These are phyloP conservation scores for Solanum chaucha DNA, from an alignment of 257 asterid species.

Conservation along the genomic window DNA sequence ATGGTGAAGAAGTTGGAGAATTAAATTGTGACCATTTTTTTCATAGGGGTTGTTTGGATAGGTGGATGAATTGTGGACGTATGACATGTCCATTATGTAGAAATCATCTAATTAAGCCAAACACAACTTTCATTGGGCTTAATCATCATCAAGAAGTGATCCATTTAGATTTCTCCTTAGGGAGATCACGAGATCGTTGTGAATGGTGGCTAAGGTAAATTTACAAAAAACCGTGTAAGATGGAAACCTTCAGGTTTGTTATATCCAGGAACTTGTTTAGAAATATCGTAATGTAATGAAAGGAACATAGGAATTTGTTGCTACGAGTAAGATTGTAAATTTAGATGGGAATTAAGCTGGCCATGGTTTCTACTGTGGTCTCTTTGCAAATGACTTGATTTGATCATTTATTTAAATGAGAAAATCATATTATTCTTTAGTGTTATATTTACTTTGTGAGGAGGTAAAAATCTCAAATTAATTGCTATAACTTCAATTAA, in stretches of 20 bases:
- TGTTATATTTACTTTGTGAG: background rate
- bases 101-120: background rate
- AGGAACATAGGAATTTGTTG: too few relatives aligned
- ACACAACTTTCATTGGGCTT: background rate
- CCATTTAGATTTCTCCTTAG: background rate
- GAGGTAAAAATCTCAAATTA: background rate
- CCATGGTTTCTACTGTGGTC: background rate
- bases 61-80: constrained; percentile 13
- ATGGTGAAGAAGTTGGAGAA: constrained; percentile 9
- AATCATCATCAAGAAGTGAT: background rate
- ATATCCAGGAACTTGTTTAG: too few relatives aligned
- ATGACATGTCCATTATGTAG: constrained; percentile 18
- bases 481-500: background rate
- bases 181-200: background rate
- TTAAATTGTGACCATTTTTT: constrained; percentile 11
- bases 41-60: constrained; percentile 15
- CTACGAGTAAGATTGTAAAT: background rate
- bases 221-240: background rate
- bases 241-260: too few relatives aligned
- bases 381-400: background rate
- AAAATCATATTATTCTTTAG: background rate
- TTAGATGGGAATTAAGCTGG: background rate
- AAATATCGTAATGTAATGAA: background rate
- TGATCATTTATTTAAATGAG: background rate
- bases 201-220: background rate